phyloP scores from a whole-genome alignment of 305 asterid species.

The Nicotiana rustica region DNA sequence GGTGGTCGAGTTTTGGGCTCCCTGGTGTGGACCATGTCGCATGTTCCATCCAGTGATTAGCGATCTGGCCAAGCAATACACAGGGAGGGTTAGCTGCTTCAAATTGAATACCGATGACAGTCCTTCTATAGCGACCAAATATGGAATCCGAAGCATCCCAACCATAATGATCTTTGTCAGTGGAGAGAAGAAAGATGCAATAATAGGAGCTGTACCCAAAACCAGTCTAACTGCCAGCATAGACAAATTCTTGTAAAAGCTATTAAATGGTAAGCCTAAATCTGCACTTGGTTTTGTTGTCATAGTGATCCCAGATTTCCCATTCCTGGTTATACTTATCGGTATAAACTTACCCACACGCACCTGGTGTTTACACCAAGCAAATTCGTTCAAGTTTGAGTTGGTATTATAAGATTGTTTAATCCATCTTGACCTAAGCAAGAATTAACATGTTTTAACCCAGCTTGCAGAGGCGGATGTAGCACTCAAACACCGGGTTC shows the following conservation, averaged over 20 bases:
- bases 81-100: constrained; percentile 37
- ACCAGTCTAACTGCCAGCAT: constrained; percentile 42
- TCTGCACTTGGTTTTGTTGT: background rate
- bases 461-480: no score
- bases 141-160: constrained; percentile 49
- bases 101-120: constrained; percentile 45
- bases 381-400: no score
- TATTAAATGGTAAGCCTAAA: constrained; percentile 1
- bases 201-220: constrained; percentile 48
- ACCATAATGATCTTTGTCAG: constrained; percentile 42
- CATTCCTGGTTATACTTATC: background rate
- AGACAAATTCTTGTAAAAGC: constrained; percentile 43
- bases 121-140: constrained; percentile 39
- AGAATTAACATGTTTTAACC: no score
- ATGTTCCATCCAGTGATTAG: constrained; percentile 47
- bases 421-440: no score
- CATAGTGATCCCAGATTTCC: background rate
- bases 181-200: constrained; percentile 46
- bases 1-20: constrained; percentile 51
- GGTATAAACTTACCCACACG: no score
- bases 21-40: constrained; percentile 50
- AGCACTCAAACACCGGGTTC: no score
- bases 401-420: no score
- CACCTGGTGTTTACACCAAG: no score
- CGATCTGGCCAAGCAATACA: constrained; percentile 42